Percentiles rank a stretch among this genome's conserved stretches.
Evolutionary conservation across 345 rosid genomes (phyloP).

Genomic region (Sisymbrium altissimum): DNA sequence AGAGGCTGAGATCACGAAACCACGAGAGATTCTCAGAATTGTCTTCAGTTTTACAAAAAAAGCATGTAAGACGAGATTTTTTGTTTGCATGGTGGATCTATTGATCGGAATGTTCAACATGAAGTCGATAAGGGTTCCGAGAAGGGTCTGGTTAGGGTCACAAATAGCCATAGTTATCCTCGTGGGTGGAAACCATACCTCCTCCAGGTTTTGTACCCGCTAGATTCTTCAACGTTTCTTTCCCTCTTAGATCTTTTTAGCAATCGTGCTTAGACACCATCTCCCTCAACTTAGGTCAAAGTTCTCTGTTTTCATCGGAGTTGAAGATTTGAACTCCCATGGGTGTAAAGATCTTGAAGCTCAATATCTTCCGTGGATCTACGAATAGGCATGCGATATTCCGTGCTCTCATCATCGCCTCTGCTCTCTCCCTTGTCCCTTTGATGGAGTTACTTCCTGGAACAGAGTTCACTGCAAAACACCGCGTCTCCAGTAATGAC

Average conservation of each 20-base stretch:
- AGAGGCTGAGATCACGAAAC: neutral
- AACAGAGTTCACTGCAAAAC: neutral
- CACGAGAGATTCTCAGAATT: constrained; percentile 15
- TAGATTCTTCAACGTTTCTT: constrained; percentile 24
- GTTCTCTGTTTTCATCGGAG: too few relatives aligned
- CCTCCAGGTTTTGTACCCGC: constrained; percentile 88
- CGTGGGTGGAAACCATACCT: constrained; percentile 97
- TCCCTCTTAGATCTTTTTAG: neutral
- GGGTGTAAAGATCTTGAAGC: neutral
- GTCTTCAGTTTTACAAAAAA: constrained; percentile 19
- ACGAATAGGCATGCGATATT: neutral
- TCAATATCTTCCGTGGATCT: neutral
- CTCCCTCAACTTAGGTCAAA: too few relatives aligned
- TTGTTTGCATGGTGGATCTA: constrained; percentile 41
- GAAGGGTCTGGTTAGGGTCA: constrained; percentile 24
- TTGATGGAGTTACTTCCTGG: neutral
- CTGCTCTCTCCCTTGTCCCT: neutral
- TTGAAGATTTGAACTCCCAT: neutral
- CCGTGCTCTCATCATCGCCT: neutral
- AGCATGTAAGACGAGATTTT: constrained; percentile 10
- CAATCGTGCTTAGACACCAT: neutral
- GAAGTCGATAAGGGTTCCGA: constrained; percentile 24
- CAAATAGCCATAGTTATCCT: constrained; percentile 70
- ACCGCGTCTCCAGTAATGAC: too few relatives aligned
- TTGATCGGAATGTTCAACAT: constrained; percentile 19